Percentiles rank a stretch among this genome's conserved stretches.
These are phyloP conservation scores for Guillardia theta DNA, from an alignment of 78 protist genomes.

Conservation along the genomic window DNA sequence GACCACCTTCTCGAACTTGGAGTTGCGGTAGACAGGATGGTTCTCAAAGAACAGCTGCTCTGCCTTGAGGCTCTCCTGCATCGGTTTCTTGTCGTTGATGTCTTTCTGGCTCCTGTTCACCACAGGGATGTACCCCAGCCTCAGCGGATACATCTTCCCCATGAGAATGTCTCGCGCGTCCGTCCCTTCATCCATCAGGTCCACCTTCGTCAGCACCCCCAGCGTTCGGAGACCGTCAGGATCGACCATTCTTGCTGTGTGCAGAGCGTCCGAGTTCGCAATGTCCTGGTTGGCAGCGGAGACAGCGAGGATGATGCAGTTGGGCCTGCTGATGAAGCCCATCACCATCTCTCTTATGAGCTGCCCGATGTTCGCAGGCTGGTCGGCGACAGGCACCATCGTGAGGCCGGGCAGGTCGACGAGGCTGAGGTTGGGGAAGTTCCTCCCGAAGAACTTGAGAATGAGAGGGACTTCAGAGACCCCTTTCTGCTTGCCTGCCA, in stretches of 20 bases:
- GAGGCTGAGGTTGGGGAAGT: constrained; percentile 88
- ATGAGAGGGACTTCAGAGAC: no score
- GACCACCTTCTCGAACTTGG: no score
- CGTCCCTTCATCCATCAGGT: constrained; percentile 94
- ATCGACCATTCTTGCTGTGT: constrained; percentile 64
- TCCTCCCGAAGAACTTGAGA: no score
- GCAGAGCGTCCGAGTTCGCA: constrained; percentile 90
- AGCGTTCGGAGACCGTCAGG: constrained; percentile 80
- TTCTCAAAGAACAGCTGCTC: no score
- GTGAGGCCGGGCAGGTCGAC: constrained; percentile 98
- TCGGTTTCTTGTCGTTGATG: constrained; percentile 14
- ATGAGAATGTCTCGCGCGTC: constrained; percentile 82
- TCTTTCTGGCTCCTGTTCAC: constrained; percentile 39
- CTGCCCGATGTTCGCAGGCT: constrained; percentile 87
- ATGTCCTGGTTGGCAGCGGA: constrained; percentile 90
- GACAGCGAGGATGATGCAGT: constrained; percentile 83
- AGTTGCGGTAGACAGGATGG: no score
- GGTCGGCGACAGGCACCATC: constrained; percentile 68
- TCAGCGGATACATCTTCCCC: constrained; percentile 73
- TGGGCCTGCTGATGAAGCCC: constrained; percentile 67
- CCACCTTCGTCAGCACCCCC: constrained; percentile 95
- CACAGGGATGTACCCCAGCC: constrained; percentile 84
- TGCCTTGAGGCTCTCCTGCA: no score
- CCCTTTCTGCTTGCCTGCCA: no score
- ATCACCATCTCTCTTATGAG: constrained; percentile 75